Conservation (phyloP, 495 filamentous ascomycete species). For the Penicillium parvum region DNA sequence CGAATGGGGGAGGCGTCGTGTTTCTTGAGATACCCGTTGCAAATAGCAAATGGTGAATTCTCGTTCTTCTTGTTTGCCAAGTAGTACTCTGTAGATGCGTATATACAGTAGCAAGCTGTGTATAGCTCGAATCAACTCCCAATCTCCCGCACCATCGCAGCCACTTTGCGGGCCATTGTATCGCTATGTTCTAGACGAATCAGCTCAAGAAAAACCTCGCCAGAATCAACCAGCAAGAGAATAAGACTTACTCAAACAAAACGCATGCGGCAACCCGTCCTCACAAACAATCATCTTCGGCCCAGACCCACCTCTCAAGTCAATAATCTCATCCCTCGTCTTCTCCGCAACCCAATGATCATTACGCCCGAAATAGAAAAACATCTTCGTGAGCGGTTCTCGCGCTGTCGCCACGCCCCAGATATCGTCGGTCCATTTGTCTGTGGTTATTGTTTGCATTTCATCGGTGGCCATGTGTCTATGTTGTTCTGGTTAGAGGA, state of each 20-base stretch:
- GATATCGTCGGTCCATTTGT: constrained; percentile 74
- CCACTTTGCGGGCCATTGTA: constrained; percentile 61
- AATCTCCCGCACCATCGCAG: constrained; percentile 57
- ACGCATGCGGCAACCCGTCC: constrained; percentile 69
- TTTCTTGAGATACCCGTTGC: constrained; percentile 32
- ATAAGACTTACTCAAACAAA: constrained; percentile 64
- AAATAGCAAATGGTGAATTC: constrained; percentile 3
- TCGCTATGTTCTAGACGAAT: constrained; percentile 53
- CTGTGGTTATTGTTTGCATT: constrained; percentile 68
- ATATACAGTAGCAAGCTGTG: no score
- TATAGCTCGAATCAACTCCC: background rate
- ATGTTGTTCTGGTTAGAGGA: background rate
- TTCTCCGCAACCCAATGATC: constrained; percentile 82
- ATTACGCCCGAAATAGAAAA: constrained; percentile 72
- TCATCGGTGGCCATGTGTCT: constrained; percentile 69
- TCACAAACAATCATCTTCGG: constrained; percentile 71
- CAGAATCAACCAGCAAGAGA: background rate
- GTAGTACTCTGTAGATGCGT: no score
- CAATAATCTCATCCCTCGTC: constrained; percentile 3
- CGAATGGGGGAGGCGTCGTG: constrained; percentile 11
- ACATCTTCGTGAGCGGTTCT: constrained; percentile 53
- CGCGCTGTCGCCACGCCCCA: constrained; percentile 59
- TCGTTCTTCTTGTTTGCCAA: background rate
- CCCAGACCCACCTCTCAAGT: constrained; percentile 37
- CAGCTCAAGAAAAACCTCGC: background rate